A percentile compares a stretch with the other conserved stretches of the same genome.
Conservation (phyloP, 2,329 filamentous ascomycete species). For the Trichophyton simii region DNA sequence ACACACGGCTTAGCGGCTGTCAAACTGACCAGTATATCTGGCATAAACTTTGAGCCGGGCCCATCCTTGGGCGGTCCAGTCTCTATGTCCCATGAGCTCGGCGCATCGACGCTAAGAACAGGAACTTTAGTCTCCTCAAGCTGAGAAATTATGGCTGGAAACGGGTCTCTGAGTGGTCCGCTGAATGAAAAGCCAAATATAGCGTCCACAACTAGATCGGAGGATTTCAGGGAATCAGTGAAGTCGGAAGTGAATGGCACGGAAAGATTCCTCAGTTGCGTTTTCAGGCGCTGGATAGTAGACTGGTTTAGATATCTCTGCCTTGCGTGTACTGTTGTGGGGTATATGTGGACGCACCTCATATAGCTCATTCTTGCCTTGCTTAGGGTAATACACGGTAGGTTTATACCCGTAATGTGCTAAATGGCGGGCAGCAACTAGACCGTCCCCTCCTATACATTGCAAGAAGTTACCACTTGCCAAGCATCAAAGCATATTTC, state of each 20-base stretch:
- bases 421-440: slow-evolving; percentile 86
- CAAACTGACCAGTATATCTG: slow-evolving; percentile 67
- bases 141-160: slow-evolving; percentile 65
- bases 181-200: slow-evolving; percentile 95
- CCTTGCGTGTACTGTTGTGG: slow-evolving; percentile 6
- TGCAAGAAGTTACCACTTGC: neutral
- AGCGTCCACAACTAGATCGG: slow-evolving; percentile 79
- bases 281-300: slow-evolving; percentile 56
- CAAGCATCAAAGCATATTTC: neutral
- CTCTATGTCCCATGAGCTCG: slow-evolving; percentile 90
- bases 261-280: slow-evolving; percentile 69
- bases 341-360: slow-evolving; percentile 42
- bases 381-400: slow-evolving; percentile 84
- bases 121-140: slow-evolving; percentile 61
- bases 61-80: slow-evolving; percentile 65
- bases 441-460: slow-evolving; percentile 67
- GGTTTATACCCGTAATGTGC: slow-evolving; percentile 85
- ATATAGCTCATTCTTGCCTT: slow-evolving; percentile 80
- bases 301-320: slow-evolving; percentile 16
- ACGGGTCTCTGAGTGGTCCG: slow-evolving; percentile 85
- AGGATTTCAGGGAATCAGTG: slow-evolving; percentile 47
- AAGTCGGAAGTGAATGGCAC: slow-evolving; percentile 82
- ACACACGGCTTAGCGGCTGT: slow-evolving; percentile 88
- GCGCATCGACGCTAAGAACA: slow-evolving; percentile 81
- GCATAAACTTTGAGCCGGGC: slow-evolving; percentile 68